These are phyloP conservation scores for Gardenia jasminoides DNA, from an alignment of 257 asterid species.

Conservation along the genomic window DNA sequence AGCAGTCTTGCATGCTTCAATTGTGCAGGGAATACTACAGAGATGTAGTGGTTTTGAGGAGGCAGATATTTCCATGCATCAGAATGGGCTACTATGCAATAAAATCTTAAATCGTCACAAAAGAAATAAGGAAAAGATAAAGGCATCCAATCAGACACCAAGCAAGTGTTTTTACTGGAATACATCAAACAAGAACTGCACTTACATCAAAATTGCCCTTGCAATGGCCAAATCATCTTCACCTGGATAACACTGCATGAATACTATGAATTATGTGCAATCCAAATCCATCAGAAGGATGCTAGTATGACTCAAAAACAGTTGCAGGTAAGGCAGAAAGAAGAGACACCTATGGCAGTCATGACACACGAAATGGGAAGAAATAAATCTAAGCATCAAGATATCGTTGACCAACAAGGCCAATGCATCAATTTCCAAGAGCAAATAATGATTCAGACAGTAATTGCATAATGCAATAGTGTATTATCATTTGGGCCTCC, in stretches of 20 bases:
- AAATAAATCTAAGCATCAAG: not conserved
- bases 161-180: not conserved
- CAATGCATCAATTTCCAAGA: not conserved
- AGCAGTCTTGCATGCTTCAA: not conserved
- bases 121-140: not conserved
- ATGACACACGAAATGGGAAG: not conserved
- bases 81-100: not conserved
- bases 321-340: not conserved
- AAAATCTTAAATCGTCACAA: not conserved
- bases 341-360: not conserved
- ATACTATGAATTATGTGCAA: slow-evolving; percentile 18
- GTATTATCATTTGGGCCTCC: not conserved
- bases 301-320: slow-evolving; percentile 2
- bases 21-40: not conserved
- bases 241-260: slow-evolving; percentile 94
- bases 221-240: slow-evolving; percentile 96
- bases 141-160: not conserved
- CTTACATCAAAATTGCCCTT: slow-evolving; percentile 89
- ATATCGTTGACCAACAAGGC: not conserved
- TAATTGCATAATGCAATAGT: not conserved
- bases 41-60: not conserved
- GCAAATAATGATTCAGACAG: not conserved
- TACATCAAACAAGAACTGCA: slow-evolving; percentile 15
- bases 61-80: not conserved
- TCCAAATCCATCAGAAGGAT: not conserved